These are phyloP conservation scores for Rhamnella rubrinervis DNA, from an alignment of 331 rosid species.

Conservation along the genomic window DNA sequence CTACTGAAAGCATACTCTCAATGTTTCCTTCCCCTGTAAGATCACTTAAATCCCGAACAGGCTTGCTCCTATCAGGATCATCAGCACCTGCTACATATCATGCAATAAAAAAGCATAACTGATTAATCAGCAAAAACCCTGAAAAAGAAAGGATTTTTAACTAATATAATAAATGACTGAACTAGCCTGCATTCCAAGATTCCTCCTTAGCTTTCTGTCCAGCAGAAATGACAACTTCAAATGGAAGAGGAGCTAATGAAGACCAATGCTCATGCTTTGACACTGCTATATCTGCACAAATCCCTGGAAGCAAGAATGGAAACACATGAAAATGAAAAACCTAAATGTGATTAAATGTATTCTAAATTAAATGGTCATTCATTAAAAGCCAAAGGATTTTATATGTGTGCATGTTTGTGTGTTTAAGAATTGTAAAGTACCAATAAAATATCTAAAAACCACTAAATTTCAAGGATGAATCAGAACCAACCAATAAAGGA, in stretches of 20 bases:
- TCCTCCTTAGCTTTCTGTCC: constrained; percentile 99
- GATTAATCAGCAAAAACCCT: neutral
- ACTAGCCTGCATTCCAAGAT: constrained; percentile 71
- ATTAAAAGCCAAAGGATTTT: neutral
- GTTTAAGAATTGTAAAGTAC: neutral
- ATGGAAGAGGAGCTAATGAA: constrained; percentile 94
- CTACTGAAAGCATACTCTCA: constrained; percentile 99
- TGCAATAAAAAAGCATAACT: constrained; percentile 20
- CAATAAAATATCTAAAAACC: neutral
- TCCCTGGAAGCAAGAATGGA: constrained; percentile 51
- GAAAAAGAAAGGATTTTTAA: constrained; percentile 2
- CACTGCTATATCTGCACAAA: constrained; percentile 77
- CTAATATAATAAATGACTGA: constrained; percentile 5
- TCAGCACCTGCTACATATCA: constrained; percentile 53
- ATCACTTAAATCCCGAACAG: constrained; percentile 78
- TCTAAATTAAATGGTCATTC: constrained; percentile 5
- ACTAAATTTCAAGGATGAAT: neutral
- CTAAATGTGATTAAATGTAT: neutral
- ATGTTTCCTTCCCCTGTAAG: constrained; percentile 96
- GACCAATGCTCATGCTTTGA: constrained; percentile 96
- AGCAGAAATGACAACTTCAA: constrained; percentile 87
- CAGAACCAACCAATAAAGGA: no score
- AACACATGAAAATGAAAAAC: neutral
- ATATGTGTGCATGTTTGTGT: neutral
- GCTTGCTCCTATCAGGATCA: constrained; percentile 68